Evolutionary conservation across 225 moss, liverwort and hornwort species (phyloP), one percentile per base, ranked within the genome.

Genomic region (Takakia lepidozioides): DNA sequence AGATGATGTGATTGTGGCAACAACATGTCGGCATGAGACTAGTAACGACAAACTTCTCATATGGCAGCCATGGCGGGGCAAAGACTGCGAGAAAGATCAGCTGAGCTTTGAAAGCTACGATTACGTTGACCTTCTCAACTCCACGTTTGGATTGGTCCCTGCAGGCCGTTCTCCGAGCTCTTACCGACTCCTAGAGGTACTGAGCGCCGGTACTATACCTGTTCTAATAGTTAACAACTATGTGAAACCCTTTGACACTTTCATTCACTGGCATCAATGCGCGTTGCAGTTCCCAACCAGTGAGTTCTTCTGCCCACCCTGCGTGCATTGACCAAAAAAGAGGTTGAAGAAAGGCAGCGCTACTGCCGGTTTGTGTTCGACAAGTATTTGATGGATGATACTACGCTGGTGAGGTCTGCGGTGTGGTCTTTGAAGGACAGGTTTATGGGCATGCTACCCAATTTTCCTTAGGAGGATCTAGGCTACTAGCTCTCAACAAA

Each of bases 211-310:
- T 11, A 74, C 78, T 0, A 78, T 86, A n/a, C 85, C 82, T 3
- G 52, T 86, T 5, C 52, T 86, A 26, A 52, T 86, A 3, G 81
- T 66, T 2, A 82, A 86, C 46, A 75, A 86, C 53, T 74, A 69
- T 16, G 85, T 86, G 17, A 71, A 61, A 63, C 85, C 82, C 1
- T 82, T 82, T 29, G 78, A 60, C 10, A 75, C 68, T 15, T 53
- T 86, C 11, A 70, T 86, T 29, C 82, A 82, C 27, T 82, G 85
- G 82, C 78, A 74, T 51, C 56, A 64, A 3, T 82, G 85, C 29
- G 16, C 72, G n/a, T 48, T 86, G 52, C 78, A 78, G 27, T 86
- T 82, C 28, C 82, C 82, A 0, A 73, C 78, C 1, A 59, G 10
- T 18, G 78, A 82, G 59, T 59, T 78, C 53, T 86, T 59, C 19